Base-by-base conservation (phyloP, 2,329 filamentous ascomycete genomes). In the Diplodia mutila region DNA sequence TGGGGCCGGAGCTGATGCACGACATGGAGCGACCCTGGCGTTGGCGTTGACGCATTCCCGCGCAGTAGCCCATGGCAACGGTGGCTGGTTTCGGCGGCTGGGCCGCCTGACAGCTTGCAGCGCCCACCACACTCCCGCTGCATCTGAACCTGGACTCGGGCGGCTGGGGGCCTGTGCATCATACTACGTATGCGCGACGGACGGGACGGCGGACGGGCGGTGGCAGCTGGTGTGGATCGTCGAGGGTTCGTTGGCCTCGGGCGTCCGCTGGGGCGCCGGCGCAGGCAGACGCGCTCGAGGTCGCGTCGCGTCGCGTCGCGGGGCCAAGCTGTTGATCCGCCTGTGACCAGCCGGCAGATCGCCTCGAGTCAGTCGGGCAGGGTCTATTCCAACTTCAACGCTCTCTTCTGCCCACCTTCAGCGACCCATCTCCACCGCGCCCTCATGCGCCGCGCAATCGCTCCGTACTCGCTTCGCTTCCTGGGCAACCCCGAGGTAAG, bases 11-110 rank as follows among this genome's bases (percentile, higher is more conserved):
- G 64, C 53, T n/a, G 64, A 46, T 66, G 64, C 52, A 51, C 64
- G 54, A 51, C 64, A 66, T 66, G 64, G 64, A 57, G 25, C 52
- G 63, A 23, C n/a, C 63, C 63, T 27, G 51, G 37, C 32, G 51
- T 25, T 59, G 52, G 52, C 52, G 64, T 59, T 65, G 49, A 51
- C 64, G 52, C 52, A 52, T 59, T 65, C 61, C 63, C 64, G 64
- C 64, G 9, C n/a, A 59, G 63, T 32, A 29, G 63, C 34, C 52
- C 52, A n/a, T n/a, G 42, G 64, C 64, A 66, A 66, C 42, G 42
- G 54, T 59, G 52, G 64, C 53, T 57, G 52, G 42, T 51, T 34
- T 39, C 29, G 64, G 64, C 64, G 64, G 64, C 29, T 29, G 29
- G 64, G 23, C 4, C 55, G 27, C 55, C 11, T 46, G 42, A 42